Evolutionary conservation across 2,329 filamentous ascomycete species (phyloP).

Genomic region (Paecilomyces dactylethromorphus): DNA sequence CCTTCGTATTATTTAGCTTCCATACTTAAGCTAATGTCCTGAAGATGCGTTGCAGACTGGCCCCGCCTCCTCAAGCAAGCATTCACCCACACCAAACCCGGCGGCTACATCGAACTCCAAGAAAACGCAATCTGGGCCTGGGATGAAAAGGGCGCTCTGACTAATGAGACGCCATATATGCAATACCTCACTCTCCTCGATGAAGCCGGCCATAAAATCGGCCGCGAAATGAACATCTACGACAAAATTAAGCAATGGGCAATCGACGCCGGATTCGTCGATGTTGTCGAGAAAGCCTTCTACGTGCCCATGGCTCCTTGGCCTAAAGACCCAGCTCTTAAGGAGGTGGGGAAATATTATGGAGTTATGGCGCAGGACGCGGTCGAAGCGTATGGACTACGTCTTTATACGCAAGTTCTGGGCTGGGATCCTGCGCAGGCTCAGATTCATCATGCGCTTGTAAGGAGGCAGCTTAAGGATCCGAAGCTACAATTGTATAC

Average conservation of each 20-base stretch:
- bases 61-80: neutral
- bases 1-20: neutral
- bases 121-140: neutral
- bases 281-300: conserved; percentile 9
- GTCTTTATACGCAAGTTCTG: conserved; percentile 13
- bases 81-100: neutral
- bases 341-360: conserved; percentile 11
- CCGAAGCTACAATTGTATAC: conserved; percentile 13
- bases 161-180: neutral
- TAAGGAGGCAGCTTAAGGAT: conserved; percentile 11
- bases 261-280: conserved; percentile 6
- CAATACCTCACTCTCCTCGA: neutral
- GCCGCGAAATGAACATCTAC: neutral
- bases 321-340: conserved; percentile 11
- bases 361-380: conserved; percentile 12
- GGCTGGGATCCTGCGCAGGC: conserved; percentile 10
- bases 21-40: neutral
- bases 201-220: neutral
- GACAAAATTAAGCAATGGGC: neutral
- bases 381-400: conserved; percentile 14
- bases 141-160: neutral
- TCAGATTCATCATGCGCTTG: conserved; percentile 11
- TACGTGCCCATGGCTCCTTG: conserved; percentile 12
- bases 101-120: neutral
- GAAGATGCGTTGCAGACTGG: neutral